Conservation (phyloP, 2,329 filamentous ascomycete genomes). For the Colletotrichum orchidophilum region DNA sequence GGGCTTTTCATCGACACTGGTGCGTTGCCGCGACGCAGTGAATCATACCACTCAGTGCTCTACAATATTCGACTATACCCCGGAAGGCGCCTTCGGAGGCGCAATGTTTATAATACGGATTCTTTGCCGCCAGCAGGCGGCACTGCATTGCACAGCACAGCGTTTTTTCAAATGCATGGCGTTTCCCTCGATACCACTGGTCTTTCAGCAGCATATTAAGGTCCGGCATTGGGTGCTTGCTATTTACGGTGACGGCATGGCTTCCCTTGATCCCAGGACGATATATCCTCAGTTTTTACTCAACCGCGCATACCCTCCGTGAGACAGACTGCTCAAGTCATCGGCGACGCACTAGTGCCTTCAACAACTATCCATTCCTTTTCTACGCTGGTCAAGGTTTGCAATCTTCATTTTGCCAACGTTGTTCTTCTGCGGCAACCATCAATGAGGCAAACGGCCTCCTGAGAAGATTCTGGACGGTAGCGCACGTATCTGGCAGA, state of each 20-base stretch:
- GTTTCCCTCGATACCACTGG: slow-evolving; percentile 57
- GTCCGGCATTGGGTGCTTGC: slow-evolving; percentile 32
- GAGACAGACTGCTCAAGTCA: neutral
- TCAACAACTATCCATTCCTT: neutral
- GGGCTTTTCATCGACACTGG: slow-evolving; percentile 98
- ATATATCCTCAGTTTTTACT: slow-evolving; percentile 8
- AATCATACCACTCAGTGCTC: slow-evolving; percentile 27
- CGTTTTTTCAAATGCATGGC: slow-evolving; percentile 50
- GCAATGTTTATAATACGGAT: slow-evolving; percentile 34
- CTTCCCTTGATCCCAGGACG: slow-evolving; percentile 16
- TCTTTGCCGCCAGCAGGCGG: slow-evolving; percentile 37
- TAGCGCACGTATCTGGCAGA: neutral
- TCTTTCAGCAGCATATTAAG: slow-evolving; percentile 34
- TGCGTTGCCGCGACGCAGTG: slow-evolving; percentile 79
- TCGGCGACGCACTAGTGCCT: neutral
- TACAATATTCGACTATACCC: slow-evolving; percentile 33
- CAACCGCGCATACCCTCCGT: neutral
- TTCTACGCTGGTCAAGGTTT: neutral
- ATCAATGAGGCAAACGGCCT: neutral
- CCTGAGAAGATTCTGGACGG: neutral
- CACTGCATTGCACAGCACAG: slow-evolving; percentile 53
- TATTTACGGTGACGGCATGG: slow-evolving; percentile 26
- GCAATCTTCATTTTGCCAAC: neutral
- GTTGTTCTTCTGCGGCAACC: neutral
- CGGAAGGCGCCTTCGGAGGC: slow-evolving; percentile 16